phyloP scores from a whole-genome alignment of 192 early-diverging fungal genomes.

The Geranomyces michiganensis region DNA sequence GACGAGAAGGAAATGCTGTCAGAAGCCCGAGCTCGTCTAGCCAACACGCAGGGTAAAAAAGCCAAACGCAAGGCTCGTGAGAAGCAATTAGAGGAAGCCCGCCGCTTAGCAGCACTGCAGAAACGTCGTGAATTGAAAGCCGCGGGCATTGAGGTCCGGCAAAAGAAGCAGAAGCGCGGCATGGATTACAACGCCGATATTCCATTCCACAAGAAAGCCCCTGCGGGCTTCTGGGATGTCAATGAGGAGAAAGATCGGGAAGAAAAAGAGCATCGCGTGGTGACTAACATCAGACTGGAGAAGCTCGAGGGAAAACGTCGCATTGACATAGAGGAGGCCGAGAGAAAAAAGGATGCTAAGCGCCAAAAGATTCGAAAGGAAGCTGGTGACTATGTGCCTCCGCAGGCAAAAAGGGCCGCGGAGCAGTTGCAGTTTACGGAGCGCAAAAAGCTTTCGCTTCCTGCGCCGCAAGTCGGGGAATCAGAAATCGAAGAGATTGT shows the following conservation, averaged over 20 bases:
- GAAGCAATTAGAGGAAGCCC: conserved; percentile 93
- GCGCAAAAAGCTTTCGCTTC: conserved; percentile 78
- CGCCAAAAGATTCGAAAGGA: conserved; percentile 55
- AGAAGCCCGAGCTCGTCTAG: conserved; percentile 94
- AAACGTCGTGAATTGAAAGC: conserved; percentile 96
- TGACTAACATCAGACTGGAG: conserved; percentile 73
- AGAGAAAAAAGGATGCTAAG: conserved; percentile 79
- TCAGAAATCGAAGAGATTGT: conserved; percentile 89
- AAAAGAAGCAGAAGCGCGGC: conserved; percentile 61
- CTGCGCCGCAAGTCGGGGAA: conserved; percentile 89
- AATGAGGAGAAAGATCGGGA: conserved; percentile 79
- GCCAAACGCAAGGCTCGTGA: conserved; percentile 99
- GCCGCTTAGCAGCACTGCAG: conserved; percentile 85
- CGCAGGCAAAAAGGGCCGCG: conserved; percentile 67
- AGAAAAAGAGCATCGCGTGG: conserved; percentile 55
- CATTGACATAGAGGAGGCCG: conserved; percentile 80
- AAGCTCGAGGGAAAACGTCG: conserved; percentile 87
- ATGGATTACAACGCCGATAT: conserved; percentile 98
- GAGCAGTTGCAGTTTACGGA: conserved; percentile 61
- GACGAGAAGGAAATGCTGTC: conserved; percentile 99
- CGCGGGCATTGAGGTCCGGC: conserved; percentile 82
- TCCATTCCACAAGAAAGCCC: conserved; percentile 86
- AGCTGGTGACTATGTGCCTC: conserved; percentile 66
- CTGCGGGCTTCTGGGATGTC: conserved; percentile 91
- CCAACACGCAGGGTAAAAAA: conserved; percentile 99